phyloP scores from a whole-genome alignment of 306 rosid species.

The Cicer yamashitae region DNA sequence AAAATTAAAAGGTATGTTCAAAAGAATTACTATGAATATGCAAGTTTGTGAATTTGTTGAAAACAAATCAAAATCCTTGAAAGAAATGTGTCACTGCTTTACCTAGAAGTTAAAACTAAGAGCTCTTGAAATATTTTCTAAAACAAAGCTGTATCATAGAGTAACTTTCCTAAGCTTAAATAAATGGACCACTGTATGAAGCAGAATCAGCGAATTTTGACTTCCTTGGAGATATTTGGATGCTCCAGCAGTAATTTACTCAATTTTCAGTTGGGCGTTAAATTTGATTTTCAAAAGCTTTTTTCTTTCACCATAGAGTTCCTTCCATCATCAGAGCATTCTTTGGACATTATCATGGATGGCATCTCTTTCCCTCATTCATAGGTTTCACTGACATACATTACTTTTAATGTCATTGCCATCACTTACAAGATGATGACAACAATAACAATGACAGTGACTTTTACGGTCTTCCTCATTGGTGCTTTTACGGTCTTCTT shows the following conservation, averaged over 20 bases:
- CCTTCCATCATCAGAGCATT: background rate
- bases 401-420: background rate
- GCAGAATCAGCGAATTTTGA: background rate
- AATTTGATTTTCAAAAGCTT: background rate
- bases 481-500: background rate
- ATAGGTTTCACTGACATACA: background rate
- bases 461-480: background rate
- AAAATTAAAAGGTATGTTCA: background rate
- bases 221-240: constrained; percentile 29
- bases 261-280: constrained; percentile 4
- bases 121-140: background rate
- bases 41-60: background rate
- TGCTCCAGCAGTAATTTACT: constrained; percentile 13
- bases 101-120: background rate
- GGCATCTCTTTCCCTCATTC: constrained; percentile 15
- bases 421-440: background rate
- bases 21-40: background rate
- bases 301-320: constrained; percentile 6
- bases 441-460: background rate
- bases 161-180: background rate
- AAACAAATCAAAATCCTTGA: background rate
- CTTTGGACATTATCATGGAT: constrained; percentile 8
- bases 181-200: background rate
- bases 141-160: background rate
- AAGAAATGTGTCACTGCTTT: background rate